Conservation (phyloP, 352 stramenopile species). For the Globisporangium sylvaticum region DNA sequence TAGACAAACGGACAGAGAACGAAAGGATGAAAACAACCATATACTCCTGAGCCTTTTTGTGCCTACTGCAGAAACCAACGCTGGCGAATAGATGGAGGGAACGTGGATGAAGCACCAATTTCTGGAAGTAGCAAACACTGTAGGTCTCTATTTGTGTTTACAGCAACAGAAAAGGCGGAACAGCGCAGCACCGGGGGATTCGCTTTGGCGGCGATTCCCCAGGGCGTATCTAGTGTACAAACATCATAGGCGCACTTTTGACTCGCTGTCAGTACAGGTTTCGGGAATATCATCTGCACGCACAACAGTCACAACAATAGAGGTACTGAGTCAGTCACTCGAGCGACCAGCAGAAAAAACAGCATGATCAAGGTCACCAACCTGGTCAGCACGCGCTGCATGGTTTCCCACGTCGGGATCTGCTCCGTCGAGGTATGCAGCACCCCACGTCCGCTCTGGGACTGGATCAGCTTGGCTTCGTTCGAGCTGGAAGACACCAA, state of each 20-base stretch:
- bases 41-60: too few relatives aligned
- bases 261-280: neutral
- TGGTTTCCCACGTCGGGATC: neutral
- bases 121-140: neutral
- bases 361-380: neutral
- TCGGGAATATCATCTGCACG: neutral
- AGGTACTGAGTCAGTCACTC: neutral
- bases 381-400: constrained; percentile 5
- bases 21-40: neutral
- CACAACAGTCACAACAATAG: neutral
- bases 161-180: neutral
- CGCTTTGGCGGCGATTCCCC: neutral
- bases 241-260: neutral
- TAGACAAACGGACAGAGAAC: neutral
- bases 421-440: neutral
- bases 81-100: too few relatives aligned
- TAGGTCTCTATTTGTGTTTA: neutral
- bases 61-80: too few relatives aligned
- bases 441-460: constrained; percentile 16
- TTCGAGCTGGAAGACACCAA: constrained; percentile 2
- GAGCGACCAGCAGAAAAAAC: neutral
- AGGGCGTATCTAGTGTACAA: neutral
- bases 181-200: neutral
- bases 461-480: constrained; percentile 19
- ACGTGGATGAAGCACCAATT: neutral